Evolutionary conservation across 441 rosid species (phyloP).

Genomic region (Breynia disticha): DNA sequence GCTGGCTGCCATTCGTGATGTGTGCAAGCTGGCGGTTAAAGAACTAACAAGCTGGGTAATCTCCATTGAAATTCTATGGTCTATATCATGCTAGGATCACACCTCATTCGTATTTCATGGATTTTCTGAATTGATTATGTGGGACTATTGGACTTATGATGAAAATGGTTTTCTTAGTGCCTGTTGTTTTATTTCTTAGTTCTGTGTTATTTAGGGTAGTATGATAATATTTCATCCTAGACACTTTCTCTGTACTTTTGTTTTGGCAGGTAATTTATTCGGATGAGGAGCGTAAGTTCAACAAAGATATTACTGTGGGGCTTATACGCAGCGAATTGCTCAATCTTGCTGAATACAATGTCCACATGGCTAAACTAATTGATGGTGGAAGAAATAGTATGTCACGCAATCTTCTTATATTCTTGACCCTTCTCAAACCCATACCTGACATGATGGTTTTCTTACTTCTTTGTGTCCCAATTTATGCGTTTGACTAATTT

Average conservation of each 20-base stretch:
- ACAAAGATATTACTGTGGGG: conserved; percentile 80
- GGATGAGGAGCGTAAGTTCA: conserved; percentile 89
- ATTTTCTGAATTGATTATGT: too few species aligned
- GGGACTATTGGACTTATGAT: too few species aligned
- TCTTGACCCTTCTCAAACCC: too few species aligned
- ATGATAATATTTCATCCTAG: too few species aligned
- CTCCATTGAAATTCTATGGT: background rate
- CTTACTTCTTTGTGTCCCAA: too few species aligned
- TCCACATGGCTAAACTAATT: conserved; percentile 88
- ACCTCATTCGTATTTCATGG: too few species aligned
- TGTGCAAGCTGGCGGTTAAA: conserved; percentile 88
- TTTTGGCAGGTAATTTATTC: conserved; percentile 74
- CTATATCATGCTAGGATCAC: too few species aligned
- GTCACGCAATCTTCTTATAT: conserved; percentile 6
- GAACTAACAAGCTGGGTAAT: conserved; percentile 99
- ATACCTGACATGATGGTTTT: too few species aligned
- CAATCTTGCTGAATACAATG: conserved; percentile 92
- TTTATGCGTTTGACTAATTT: conserved; percentile 16
- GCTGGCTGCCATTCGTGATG: conserved; percentile 90
- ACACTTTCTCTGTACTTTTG: background rate
- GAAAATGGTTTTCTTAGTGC: too few species aligned
- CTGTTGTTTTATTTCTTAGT: too few species aligned
- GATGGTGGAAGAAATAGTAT: conserved; percentile 97
- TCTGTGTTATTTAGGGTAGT: too few species aligned
- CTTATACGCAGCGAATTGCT: conserved; percentile 81